Base-by-base conservation (phyloP, 2,329 filamentous ascomycete genomes). In the Colletotrichum ledebouriae region DNA sequence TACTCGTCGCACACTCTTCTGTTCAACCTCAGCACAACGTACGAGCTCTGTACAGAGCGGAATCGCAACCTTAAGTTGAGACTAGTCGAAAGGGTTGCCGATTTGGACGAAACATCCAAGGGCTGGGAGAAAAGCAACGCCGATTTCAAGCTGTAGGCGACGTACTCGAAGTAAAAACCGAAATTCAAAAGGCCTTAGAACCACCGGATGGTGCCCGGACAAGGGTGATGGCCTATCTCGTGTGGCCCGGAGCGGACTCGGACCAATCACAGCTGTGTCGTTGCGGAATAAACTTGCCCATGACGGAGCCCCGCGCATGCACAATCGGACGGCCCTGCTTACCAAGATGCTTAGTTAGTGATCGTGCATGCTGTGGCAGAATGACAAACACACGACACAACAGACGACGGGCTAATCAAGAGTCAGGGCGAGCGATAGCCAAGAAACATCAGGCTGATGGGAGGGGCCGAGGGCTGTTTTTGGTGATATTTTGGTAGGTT, bases 1-100 rank as follows among this genome's bases (percentile, higher is more conserved):
- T 83, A 88, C 46, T 87, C 89, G 0, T 98, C 95, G 66, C 90
- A 92, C 71, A 92, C 92, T 0, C 81, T 97, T 2, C 87, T 97
- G 0, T 97, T 98, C 80, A 98, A 98, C 76, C 80, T 99, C 12
- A 89, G 90, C 11, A 98, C 95, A 0, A 88, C 97, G 73, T 98
- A 97, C 76, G 96, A 98, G 79, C 85, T 98, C 7, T 96, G 92
- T 76, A 94, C 92, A 0, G 94, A 98, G 73, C 86, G 87, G 70
- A 88, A 93, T 47, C 84, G 87, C 56, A 85, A 85, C 12, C 79
- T 92, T 73, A 98, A 98, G 83, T 78, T 87, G 34, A 83, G 82
- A 29, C 82, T 98, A 17, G 90, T 92, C 2, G 91, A 94, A 73
- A 87, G 85, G 59, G 84, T 96, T 17, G 90, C 93, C 1, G 81